These are phyloP conservation scores for Condylostoma magnum DNA, from an alignment of 169 alveolate genomes.

Conservation along the genomic window DNA sequence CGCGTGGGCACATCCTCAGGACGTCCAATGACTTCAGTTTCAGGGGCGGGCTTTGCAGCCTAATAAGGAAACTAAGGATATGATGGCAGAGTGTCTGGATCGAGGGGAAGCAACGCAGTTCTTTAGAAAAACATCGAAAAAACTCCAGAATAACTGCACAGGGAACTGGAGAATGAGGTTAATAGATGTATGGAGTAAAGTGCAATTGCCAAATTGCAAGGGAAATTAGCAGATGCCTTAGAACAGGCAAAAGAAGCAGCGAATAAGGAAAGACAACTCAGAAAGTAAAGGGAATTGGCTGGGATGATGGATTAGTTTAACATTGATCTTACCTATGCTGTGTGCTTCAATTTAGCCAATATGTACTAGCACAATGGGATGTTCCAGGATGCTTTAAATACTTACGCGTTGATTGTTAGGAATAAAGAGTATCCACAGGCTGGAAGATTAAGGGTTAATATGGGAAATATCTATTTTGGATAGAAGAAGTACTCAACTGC, in stretches of 20 bases:
- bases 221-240: slow-evolving; percentile 66
- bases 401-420: slow-evolving; percentile 82
- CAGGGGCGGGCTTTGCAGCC: slow-evolving; percentile 44
- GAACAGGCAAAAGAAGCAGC: slow-evolving; percentile 82
- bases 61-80: slow-evolving; percentile 28
- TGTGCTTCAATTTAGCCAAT: slow-evolving; percentile 83
- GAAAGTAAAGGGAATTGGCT: slow-evolving; percentile 63
- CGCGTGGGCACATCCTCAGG: background rate
- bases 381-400: slow-evolving; percentile 83
- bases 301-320: slow-evolving; percentile 55
- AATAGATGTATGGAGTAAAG: slow-evolving; percentile 74
- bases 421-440: slow-evolving; percentile 84
- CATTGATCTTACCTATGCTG: slow-evolving; percentile 86
- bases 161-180: slow-evolving; percentile 76
- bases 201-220: slow-evolving; percentile 67
- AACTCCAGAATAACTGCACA: slow-evolving; percentile 73
- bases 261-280: slow-evolving; percentile 72
- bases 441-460: slow-evolving; percentile 86
- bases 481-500: slow-evolving; percentile 81
- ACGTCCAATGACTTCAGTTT: slow-evolving; percentile 51
- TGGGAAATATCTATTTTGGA: slow-evolving; percentile 90
- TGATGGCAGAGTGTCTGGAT: background rate
- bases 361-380: slow-evolving; percentile 83
- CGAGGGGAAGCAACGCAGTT: slow-evolving; percentile 16
- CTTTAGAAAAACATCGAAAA: slow-evolving; percentile 43